Evolutionary conservation across 2,329 filamentous ascomycete species (phyloP), one percentile per base, ranked within the genome.

Genomic region (Penicillium glabrum): DNA sequence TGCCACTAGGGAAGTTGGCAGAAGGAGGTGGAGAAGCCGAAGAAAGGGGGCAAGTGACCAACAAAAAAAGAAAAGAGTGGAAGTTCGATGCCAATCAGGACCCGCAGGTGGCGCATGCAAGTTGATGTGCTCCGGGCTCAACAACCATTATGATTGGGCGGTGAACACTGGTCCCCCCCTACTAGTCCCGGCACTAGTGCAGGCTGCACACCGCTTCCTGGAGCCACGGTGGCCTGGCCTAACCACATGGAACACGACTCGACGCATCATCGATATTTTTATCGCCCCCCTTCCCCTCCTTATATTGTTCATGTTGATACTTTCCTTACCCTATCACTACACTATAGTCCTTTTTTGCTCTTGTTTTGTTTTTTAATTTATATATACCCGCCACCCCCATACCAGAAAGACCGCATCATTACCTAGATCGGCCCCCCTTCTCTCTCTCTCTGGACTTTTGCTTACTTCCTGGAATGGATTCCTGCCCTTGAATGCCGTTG

Each of bases 181-280:
- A 23, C 33, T 39, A 39, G 33, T 44, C 24, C 23, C 31, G 50
- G 26, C 46, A 48, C 46, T 47, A 51, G 46, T 37, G 51, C 31
- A 43, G 46, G 48, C 46, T 54, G 54, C 54, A 57, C 54, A 57
- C 57, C 57, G 58, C 54, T 53, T 24, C 52, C 46, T 52, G 47
- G 48, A 53, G 45, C 51, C 51, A 53, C 55, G 51, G 50, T 53
- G 55, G 55, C 55, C 46, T 53, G 43, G 33, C 51, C 51, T 46
- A 41, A 41, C 55, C 55, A 58, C 55, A 58, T 58, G 55, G 55
- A 27, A 35, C 47, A 51, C 47, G 16, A 57, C 46, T 63, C 56
- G 58, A 61, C 48, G 59, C 54, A 60, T 59, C 61, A 60, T 63
- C 53, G 61, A 63, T 57, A 60, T 63, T 63, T 59, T 61, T 63